phyloP scores from a whole-genome alignment of 352 stramenopile species.

The Phytophthora idaei region DNA sequence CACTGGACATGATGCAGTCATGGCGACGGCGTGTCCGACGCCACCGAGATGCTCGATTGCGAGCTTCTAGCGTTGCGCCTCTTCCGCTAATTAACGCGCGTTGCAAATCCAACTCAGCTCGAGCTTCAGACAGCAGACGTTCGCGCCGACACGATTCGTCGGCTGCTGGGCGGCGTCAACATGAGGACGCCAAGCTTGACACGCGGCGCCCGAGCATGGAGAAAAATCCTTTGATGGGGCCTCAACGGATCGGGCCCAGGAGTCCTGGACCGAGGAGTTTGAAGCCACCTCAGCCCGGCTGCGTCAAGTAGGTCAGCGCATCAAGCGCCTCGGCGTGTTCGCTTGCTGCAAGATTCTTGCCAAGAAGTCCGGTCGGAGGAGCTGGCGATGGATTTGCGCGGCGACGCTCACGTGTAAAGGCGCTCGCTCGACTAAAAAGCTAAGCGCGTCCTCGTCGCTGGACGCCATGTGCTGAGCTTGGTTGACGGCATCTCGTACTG shows the following conservation, averaged over 20 bases:
- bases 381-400: conserved; percentile 26
- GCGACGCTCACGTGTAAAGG: conserved; percentile 23
- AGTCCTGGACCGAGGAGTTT: conserved; percentile 9
- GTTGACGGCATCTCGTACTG: no score
- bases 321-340: conserved; percentile 27
- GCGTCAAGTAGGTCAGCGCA: conserved; percentile 32
- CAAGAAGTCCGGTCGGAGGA: conserved; percentile 13
- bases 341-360: conserved; percentile 6
- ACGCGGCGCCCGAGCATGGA: conserved; percentile 1
- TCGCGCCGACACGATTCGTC: conserved; percentile 4
- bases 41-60: conserved; percentile 9
- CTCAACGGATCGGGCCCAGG: conserved; percentile 10
- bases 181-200: not conserved
- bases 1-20: not conserved
- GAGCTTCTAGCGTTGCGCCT: no score
- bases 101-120: conserved; percentile 7
- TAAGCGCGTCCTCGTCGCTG: conserved; percentile 15
- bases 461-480: conserved; percentile 1
- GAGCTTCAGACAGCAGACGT: conserved; percentile 5
- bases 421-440: conserved; percentile 16
- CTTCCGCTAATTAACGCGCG: not conserved
- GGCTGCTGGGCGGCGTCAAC: conserved; percentile 1
- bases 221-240: conserved; percentile 23
- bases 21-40: not conserved
- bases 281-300: conserved; percentile 38